A percentile compares a stretch with the other conserved stretches of the same genome.
Conservation (phyloP, 2,329 filamentous ascomycete genomes). For the Aspergillus bombycis region DNA sequence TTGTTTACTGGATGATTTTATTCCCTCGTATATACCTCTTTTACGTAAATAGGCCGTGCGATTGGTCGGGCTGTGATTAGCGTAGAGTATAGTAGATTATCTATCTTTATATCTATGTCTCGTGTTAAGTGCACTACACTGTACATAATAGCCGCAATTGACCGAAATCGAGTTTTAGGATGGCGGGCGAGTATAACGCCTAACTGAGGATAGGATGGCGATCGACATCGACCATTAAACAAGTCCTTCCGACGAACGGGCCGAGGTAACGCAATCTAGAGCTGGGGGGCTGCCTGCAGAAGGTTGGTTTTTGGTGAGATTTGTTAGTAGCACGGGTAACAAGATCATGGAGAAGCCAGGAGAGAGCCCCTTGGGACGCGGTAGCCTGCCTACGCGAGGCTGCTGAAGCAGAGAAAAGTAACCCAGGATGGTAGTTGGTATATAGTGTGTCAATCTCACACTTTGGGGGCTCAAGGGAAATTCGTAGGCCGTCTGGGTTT, state of each 20-base stretch:
- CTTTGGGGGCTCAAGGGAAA: neutral
- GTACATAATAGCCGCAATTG: neutral
- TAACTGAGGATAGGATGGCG: neutral
- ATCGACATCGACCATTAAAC: neutral
- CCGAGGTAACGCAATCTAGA: neutral
- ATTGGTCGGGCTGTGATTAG: neutral
- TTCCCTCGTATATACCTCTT: neutral
- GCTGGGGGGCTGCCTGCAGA: too few relatives aligned
- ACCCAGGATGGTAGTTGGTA: neutral
- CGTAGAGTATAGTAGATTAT: neutral
- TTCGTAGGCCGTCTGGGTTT: neutral
- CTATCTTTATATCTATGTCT: neutral
- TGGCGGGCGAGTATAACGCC: neutral
- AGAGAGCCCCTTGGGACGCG: neutral
- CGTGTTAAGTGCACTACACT: neutral
- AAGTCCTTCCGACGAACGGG: neutral
- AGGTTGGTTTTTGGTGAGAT: too few relatives aligned
- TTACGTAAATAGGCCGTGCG: neutral
- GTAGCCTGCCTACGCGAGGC: neutral
- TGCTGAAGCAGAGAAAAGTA: neutral
- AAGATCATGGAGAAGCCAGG: neutral
- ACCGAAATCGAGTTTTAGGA: neutral
- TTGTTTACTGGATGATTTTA: neutral
- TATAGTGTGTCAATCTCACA: neutral
- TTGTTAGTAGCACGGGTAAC: too few relatives aligned